Base-by-base conservation (phyloP, 352 stramenopile genomes). In the Phytophthora foliorum region DNA sequence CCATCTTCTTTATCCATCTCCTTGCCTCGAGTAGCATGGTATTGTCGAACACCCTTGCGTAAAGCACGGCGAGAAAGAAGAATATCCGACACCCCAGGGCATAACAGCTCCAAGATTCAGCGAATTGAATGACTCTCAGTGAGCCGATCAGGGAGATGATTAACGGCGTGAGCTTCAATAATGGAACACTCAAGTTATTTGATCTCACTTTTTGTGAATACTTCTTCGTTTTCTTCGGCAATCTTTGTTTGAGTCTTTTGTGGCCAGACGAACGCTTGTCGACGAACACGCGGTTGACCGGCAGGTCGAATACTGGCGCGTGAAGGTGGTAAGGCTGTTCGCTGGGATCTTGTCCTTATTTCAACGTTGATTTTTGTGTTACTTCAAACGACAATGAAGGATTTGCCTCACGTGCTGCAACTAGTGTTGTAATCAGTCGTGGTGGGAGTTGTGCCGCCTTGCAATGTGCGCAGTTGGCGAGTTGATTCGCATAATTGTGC, bases 71-170 rank as follows among this genome's bases (percentile, higher is more conserved):
- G n/a, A 50, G 42, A 50, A 31, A 19, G 42, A 14, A 50, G 21
- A 16, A 50, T 50, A n/a, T 29, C 42, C 5, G 42, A 17, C 16
- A 50, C 31, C 2, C 19, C n/a, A 11, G n/a, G 42, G 42, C 42
- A 31, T 24, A 50, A 4, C 11, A 50, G 5, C 42, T 50, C 42
- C n/a, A 50, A 31, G 31, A 50, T 4, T 9, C 42, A 19, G 3
- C 19, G 22, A 8, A 24, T n/a, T 25, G 42, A 50, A 24, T 14
- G 1, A 17, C 31, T 6, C 8, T 50, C 42, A n/a, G 31, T 31
- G 42, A 50, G 31, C 8, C 42, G 42, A 50, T 50, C 42, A 13
- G 42, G 7, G 6, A 51, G 44, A 32, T 51, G 22, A 32, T 51
- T 51, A 7, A 34, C 44, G 9, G 44, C 44, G 22, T 51, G 44